Evolutionary conservation across 306 rosid genomes (phyloP).

Genomic region (Heteromeles arbutifolia): DNA sequence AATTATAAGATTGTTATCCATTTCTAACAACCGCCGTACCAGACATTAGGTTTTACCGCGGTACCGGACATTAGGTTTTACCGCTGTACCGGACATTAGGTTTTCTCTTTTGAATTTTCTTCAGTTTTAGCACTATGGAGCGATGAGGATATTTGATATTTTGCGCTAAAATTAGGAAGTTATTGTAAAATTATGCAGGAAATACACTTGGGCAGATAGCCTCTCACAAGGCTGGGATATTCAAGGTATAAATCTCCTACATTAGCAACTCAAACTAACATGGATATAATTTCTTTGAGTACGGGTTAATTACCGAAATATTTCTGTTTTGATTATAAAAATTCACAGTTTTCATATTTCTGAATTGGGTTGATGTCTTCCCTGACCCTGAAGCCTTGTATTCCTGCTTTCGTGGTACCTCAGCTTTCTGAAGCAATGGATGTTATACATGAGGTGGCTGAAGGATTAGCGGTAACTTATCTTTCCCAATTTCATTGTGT

Average conservation of each 20-base stretch:
- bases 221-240: constrained; percentile 73
- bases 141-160: background rate
- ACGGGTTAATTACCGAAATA: constrained; percentile 18
- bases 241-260: constrained; percentile 45
- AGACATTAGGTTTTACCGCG: background rate
- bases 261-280: constrained; percentile 16
- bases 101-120: constrained; percentile 5
- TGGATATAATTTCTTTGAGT: constrained; percentile 17
- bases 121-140: background rate
- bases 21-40: background rate
- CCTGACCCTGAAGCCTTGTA: constrained; percentile 57
- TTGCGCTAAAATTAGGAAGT: background rate
- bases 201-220: constrained; percentile 57
- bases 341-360: constrained; percentile 32
- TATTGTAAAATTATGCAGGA: constrained; percentile 32
- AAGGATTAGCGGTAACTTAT: constrained; percentile 45
- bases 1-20: background rate
- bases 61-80: constrained; percentile 1
- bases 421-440: constrained; percentile 81
- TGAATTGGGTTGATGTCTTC: constrained; percentile 45
- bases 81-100: background rate
- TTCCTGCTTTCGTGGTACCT: constrained; percentile 71
- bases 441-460: constrained; percentile 53
- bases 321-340: constrained; percentile 26
- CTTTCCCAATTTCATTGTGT: constrained; percentile 6